Conservation (phyloP, 2,329 filamentous ascomycete genomes). For the Cryphonectria nitschkei region DNA sequence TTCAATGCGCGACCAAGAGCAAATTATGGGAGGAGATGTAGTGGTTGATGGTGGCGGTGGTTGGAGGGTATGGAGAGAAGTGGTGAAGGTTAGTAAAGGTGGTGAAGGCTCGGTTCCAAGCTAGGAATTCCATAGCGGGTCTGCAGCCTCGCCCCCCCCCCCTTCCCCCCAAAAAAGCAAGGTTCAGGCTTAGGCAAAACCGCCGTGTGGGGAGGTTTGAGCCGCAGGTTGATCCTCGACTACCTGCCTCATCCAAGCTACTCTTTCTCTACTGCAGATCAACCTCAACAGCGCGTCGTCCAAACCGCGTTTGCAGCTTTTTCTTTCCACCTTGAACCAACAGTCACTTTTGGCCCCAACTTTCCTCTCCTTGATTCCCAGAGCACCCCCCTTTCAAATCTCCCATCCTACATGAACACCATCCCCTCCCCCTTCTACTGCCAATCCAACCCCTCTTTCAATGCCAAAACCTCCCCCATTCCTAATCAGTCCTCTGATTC, state of each 20-base stretch:
- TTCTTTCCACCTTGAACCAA: not conserved
- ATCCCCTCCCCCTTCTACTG: not conserved
- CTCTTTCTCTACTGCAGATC: not conserved
- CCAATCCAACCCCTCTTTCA: not conserved
- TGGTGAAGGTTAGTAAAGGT: not conserved
- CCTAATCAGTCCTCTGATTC: not conserved
- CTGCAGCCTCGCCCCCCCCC: not conserved
- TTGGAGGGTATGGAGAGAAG: not conserved
- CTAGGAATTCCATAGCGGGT: constrained; percentile 1
- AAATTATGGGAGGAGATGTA: not conserved
- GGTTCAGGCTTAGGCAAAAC: not conserved
- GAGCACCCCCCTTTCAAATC: not conserved
- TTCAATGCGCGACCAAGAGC: not conserved
- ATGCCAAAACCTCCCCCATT: too few species aligned
- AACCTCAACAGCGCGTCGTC: constrained; percentile 7
- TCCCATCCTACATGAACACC: not conserved
- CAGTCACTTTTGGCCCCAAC: not conserved
- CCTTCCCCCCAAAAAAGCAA: not conserved
- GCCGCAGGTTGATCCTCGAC: too few species aligned
- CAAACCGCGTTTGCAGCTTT: constrained; percentile 2
- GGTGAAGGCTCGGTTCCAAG: not conserved
- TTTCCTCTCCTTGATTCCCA: not conserved
- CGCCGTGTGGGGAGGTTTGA: too few species aligned
- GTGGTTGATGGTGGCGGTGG: not conserved
- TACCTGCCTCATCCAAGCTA: not conserved